A percentile compares a stretch with the other conserved stretches of the same genome.
Conservation (phyloP, 371 early-diverging fungal species). For the Thermomucor indicae-seudaticae region DNA sequence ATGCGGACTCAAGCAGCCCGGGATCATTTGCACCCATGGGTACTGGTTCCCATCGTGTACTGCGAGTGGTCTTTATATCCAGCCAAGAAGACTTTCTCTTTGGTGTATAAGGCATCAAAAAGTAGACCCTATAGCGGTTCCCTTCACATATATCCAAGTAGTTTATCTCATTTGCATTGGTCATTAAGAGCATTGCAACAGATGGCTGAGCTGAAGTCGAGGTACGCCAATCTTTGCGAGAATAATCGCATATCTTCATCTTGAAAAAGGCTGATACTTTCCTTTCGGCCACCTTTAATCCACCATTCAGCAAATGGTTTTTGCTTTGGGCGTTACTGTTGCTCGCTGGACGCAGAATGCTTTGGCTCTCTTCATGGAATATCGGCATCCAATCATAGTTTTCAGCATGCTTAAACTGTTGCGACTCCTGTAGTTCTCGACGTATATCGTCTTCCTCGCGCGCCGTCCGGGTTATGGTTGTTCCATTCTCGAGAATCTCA, state of each 20-base stretch:
- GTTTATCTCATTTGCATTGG: slow-evolving; percentile 25
- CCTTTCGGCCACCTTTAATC: slow-evolving; percentile 29
- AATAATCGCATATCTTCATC: slow-evolving; percentile 49
- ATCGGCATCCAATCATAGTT: no score
- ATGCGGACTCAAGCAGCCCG: slow-evolving; percentile 20
- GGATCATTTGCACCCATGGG: slow-evolving; percentile 5
- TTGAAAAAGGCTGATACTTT: slow-evolving; percentile 45
- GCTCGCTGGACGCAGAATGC: no score
- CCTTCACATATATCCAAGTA: slow-evolving; percentile 30
- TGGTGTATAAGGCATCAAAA: slow-evolving; percentile 35
- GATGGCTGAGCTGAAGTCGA: background rate
- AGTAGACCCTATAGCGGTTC: slow-evolving; percentile 17
- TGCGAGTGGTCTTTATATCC: slow-evolving; percentile 35
- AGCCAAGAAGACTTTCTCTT: slow-evolving; percentile 25
- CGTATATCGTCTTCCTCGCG: slow-evolving; percentile 58
- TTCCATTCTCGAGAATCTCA: slow-evolving; percentile 51
- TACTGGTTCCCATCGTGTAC: slow-evolving; percentile 41
- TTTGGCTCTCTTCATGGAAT: no score
- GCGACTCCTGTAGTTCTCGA: no score
- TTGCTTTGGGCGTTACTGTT: no score
- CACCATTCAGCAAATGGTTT: no score
- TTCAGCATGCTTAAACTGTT: no score
- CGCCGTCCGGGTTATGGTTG: slow-evolving; percentile 38
- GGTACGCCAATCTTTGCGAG: background rate
- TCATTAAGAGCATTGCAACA: slow-evolving; percentile 20